Evolutionary conservation across 2,329 filamentous ascomycete genomes (phyloP), one percentile per base, ranked within the genome.

Genomic region (Pseudogymnoascus sp.): DNA sequence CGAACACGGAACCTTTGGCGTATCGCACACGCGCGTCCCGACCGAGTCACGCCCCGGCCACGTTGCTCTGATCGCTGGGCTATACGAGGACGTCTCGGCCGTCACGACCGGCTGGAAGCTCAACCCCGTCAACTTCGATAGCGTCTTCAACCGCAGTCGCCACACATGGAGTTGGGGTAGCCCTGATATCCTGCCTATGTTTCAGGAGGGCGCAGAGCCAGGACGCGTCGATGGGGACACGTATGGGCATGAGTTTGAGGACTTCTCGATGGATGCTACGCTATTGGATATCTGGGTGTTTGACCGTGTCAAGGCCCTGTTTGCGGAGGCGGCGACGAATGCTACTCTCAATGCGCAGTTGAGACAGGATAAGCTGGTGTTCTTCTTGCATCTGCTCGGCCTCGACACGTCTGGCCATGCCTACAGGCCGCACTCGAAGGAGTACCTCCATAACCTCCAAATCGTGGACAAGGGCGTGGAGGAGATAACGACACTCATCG

Each of bases 161-260:
- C 96, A 99, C 77, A 99, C 96, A 6, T 99, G 95, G 95, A 96
- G 93, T 76, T 99, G 95, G 95, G 95, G 95, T 1, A 97, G 93
- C 73, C 95, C 95, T 1, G 95, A 99, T 77, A 99, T 99, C 71
- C 78, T 99, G 69, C 90, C 90, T 63, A 99, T 99, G 95, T 99
- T 99, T 74, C 87, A 96, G 73, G 84, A 92, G 64, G 95, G 95
- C n/a, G 93, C 95, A 23, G 86, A 90, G 8, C 89, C 90, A 0
- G 93, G 93, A 6, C 83, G 89, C 67, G 90, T 99, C 1, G 90
- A 97, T 75, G 89, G 91, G n/a, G 89, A 88, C 68, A 90, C 83
- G 65, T 99, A 99, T 73, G 85, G 83, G 8, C 83, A 89, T 39
- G 93, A 97, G 68, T 85, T 87, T 36, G 95, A 99, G 77, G 93